Conservation (phyloP, 441 rosid genomes). For the Populus hybrid region DNA sequence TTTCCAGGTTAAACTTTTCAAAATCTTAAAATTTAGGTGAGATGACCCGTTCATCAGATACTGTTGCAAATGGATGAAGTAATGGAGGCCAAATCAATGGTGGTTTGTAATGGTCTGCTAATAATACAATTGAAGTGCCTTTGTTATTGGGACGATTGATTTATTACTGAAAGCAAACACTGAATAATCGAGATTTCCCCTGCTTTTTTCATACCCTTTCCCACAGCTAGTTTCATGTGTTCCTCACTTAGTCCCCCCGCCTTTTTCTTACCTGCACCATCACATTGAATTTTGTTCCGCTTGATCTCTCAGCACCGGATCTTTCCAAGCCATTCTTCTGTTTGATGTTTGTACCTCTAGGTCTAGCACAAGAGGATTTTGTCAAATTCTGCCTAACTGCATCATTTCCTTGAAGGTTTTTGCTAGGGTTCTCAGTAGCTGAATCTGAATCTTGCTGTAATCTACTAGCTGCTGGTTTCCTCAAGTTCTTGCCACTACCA, state of each 20-base stretch:
- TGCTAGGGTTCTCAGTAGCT: too few species aligned
- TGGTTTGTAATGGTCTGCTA: background rate
- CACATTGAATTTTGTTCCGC: too few species aligned
- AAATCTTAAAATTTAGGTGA: background rate
- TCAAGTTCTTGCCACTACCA: background rate
- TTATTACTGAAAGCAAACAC: too few species aligned
- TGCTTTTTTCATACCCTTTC: too few species aligned
- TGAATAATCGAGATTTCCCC: too few species aligned
- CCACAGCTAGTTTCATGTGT: too few species aligned
- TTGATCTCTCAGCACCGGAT: too few species aligned
- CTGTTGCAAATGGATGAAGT: background rate
- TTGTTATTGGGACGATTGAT: too few species aligned
- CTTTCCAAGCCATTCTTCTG: background rate
- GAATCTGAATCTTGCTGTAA: background rate
- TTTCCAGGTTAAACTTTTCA: background rate
- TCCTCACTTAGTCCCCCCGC: too few species aligned
- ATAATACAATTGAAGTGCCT: background rate
- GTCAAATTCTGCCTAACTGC: background rate
- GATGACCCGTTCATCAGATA: background rate
- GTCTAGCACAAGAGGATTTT: background rate
- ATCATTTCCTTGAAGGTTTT: background rate
- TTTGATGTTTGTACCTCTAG: background rate
- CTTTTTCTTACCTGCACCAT: too few species aligned
- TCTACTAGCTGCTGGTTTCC: background rate
- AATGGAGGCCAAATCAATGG: background rate